A percentile compares a stretch with the other conserved stretches of the same genome.
These are phyloP conservation scores for Hygrophila difformis DNA, from an alignment of 257 asterid genomes.

Conservation along the genomic window DNA sequence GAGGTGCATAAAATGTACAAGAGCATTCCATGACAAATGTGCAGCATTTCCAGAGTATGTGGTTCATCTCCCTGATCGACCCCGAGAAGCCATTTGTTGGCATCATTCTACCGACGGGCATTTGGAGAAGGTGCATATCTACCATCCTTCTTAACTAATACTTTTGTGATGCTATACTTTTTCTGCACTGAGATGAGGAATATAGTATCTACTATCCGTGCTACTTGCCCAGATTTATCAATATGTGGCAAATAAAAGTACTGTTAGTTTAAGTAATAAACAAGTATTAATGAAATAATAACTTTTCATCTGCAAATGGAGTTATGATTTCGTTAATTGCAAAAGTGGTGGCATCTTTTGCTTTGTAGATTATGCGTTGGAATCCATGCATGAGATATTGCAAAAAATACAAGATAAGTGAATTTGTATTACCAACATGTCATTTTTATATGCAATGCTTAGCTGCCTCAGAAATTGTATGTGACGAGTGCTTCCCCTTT, in stretches of 20 bases:
- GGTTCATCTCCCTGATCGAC: conserved; percentile 40
- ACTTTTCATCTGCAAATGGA: not conserved
- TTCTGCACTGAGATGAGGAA: not conserved
- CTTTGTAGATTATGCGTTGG: not conserved
- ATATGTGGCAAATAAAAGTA: too few relatives aligned
- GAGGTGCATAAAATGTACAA: conserved; percentile 69
- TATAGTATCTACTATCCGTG: not conserved
- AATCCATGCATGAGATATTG: not conserved
- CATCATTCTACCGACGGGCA: conserved; percentile 62
- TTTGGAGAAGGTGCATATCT: conserved; percentile 53
- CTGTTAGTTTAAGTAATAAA: too few relatives aligned
- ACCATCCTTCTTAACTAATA: conserved; percentile 9
- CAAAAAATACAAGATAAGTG: conserved; percentile 8
- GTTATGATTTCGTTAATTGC: conserved; percentile 2
- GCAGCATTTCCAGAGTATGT: conserved; percentile 76
- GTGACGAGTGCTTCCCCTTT: too few relatives aligned
- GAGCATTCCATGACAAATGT: conserved; percentile 73
- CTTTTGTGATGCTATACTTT: not conserved
- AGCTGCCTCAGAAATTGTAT: too few relatives aligned
- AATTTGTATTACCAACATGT: not conserved
- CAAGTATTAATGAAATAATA: too few relatives aligned
- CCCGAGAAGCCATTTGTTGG: conserved; percentile 86
- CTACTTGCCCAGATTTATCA: conserved; percentile 2
- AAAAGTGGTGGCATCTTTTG: not conserved
- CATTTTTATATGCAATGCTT: too few relatives aligned